phyloP scores from a whole-genome alignment of 148 eudicot genomes.

The Agrostemma githago region DNA sequence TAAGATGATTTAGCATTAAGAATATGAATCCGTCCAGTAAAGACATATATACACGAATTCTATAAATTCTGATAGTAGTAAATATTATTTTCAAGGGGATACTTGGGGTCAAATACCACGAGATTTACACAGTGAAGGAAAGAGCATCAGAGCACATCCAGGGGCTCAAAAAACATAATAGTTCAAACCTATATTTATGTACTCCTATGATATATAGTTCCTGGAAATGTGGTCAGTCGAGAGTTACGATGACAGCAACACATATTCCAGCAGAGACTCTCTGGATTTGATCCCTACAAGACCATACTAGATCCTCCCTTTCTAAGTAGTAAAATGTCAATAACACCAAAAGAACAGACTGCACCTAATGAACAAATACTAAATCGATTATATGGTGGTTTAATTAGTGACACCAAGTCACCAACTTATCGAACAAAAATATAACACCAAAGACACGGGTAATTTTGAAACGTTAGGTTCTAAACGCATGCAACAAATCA shows the following conservation, averaged over 20 bases:
- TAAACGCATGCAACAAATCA: slow-evolving; percentile 1
- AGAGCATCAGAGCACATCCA: background rate
- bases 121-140: background rate
- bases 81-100: too few species aligned
- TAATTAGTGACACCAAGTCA: background rate
- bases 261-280: background rate
- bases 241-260: background rate
- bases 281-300: background rate
- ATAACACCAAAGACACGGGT: background rate
- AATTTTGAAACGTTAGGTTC: background rate
- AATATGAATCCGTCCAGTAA: too few species aligned
- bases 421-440: background rate
- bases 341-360: background rate
- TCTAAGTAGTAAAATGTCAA: too few species aligned
- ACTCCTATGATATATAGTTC: background rate
- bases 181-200: too few species aligned
- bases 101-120: background rate
- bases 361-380: background rate
- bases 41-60: too few species aligned
- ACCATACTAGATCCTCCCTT: background rate
- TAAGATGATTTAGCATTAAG: too few species aligned
- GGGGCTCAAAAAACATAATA: background rate
- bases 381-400: background rate
- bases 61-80: too few species aligned
- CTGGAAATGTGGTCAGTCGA: background rate